phyloP scores from a whole-genome alignment of 768 basidiomycete genomes.

The Tricholoma flavovirens region DNA sequence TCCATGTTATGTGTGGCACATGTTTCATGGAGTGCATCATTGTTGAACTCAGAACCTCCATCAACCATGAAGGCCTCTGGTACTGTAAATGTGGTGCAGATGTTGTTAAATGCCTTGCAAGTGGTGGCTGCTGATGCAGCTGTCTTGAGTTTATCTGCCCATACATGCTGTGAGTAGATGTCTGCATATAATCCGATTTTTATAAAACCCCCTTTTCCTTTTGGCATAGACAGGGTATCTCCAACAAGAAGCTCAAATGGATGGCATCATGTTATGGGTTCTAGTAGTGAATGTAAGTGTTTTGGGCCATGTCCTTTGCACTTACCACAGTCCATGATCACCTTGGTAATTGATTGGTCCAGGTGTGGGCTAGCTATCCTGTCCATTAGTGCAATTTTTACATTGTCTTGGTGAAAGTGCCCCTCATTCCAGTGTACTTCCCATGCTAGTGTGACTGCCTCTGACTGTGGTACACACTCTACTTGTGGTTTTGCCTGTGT shows the following conservation, averaged over 20 bases:
- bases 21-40: neutral
- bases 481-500: constrained; percentile 3
- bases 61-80: neutral
- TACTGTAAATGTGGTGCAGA: neutral
- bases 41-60: constrained; percentile 1
- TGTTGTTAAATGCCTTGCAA: neutral
- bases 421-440: neutral
- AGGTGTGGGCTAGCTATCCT: constrained; percentile 22
- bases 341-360: constrained; percentile 16
- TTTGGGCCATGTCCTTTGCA: constrained; percentile 25
- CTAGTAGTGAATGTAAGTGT: constrained; percentile 27
- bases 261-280: constrained; percentile 27
- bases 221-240: constrained; percentile 8
- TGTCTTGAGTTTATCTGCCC: constrained; percentile 6
- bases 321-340: constrained; percentile 17
- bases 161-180: constrained; percentile 3
- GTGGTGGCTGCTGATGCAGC: neutral
- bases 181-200: constrained; percentile 20
- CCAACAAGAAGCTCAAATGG: no score
- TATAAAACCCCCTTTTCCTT: constrained; percentile 24
- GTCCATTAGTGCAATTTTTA: constrained; percentile 13
- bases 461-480: constrained; percentile 6
- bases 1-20: no score
- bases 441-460: constrained; percentile 13
- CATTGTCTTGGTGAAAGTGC: constrained; percentile 16